Evolutionary conservation across 2,329 filamentous ascomycete genomes (phyloP).

Genomic region (Pestalotiopsis sp.): DNA sequence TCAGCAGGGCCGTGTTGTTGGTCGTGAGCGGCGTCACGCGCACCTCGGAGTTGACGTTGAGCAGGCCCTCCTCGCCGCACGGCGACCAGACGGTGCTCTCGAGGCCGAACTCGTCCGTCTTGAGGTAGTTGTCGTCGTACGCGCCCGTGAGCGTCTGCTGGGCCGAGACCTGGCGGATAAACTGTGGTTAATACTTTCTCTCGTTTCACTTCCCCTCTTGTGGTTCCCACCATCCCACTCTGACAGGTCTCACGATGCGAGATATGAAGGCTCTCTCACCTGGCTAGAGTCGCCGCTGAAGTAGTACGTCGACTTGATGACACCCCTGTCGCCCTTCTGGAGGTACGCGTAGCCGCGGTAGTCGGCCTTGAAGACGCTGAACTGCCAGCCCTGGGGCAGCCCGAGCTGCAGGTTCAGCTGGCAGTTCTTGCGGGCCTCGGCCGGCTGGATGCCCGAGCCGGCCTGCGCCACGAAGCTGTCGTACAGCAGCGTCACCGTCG

Average conservation of each 20-base stretch:
- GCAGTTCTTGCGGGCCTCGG: slow-evolving; percentile 54
- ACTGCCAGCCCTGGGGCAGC: slow-evolving; percentile 28
- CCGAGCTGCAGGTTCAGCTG: slow-evolving; percentile 53
- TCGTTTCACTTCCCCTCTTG: not conserved
- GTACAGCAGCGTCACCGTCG: slow-evolving; percentile 52
- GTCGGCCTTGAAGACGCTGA: slow-evolving; percentile 44
- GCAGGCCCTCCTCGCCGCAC: slow-evolving; percentile 48
- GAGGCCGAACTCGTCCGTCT: slow-evolving; percentile 46
- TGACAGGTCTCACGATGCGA: not conserved
- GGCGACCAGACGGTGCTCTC: slow-evolving; percentile 54
- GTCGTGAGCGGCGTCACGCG: slow-evolving; percentile 30
- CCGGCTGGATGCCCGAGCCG: slow-evolving; percentile 42
- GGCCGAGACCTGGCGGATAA: slow-evolving; percentile 31
- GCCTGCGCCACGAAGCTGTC: slow-evolving; percentile 53
- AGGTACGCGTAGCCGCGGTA: slow-evolving; percentile 54
- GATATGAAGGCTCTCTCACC: slow-evolving; percentile 27
- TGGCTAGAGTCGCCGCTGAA: slow-evolving; percentile 49
- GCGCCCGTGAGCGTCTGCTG: slow-evolving; percentile 45
- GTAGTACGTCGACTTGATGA: slow-evolving; percentile 56
- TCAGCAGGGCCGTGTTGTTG: slow-evolving; percentile 24
- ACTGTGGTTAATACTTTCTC: slow-evolving; percentile 16
- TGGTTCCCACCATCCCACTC: not conserved
- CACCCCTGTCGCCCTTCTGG: slow-evolving; percentile 46
- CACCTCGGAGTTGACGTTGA: slow-evolving; percentile 58
- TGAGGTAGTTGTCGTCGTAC: slow-evolving; percentile 41